Base-by-base conservation (phyloP, 2,329 filamentous ascomycete species). In the Botryosphaeria dothidea region DNA sequence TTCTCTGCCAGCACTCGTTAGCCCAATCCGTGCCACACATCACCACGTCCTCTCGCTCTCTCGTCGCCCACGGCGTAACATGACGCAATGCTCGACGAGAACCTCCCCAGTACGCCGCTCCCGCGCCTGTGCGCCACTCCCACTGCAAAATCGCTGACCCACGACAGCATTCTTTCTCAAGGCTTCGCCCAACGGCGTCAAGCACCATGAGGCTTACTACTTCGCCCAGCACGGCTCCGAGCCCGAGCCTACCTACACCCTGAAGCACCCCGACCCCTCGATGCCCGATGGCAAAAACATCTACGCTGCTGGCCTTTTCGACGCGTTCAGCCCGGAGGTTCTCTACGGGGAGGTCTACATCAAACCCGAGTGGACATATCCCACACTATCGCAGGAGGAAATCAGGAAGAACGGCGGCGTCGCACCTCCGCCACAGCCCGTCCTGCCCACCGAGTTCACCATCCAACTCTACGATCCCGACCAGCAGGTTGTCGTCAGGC, bases 381-480 rank as follows among this genome's bases (percentile, higher is more conserved):
- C 93, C 0, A 88, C 88, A 0, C 84, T 96, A 6, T 94, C 92
- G 0, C 87, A 90, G 54, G 92, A 95, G 62, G 91, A 96, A 74
- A 85, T 93, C 65, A 88, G 92, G 67, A 85, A 78, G 66, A 85
- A 90, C 72, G 89, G 88, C 67, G 90, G 89, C 17, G 80, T 87
- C 0, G 81, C 85, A 3, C 88, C 85, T 23, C 86, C 85, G 17
- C 89, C 90, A 0, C 85, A 90, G 66, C 90, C 93, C 9, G 83
- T 92, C 36, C 85, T 92, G 29, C 93, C 94, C 0, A 88, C 89
- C 65, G 83, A 87, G 62, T 97, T 98, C 76, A 84, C 85, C n/a
- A 85, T 98, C 43, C 90, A 94, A 71, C 88, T 99, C 3, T 98
- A 97, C 83, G 95, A 97, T 75, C 95, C 95, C 0, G 94, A 98